Evolutionary conservation across 805 yeast species (phyloP).

Genomic region (Wickerhamiella hasegawae): DNA sequence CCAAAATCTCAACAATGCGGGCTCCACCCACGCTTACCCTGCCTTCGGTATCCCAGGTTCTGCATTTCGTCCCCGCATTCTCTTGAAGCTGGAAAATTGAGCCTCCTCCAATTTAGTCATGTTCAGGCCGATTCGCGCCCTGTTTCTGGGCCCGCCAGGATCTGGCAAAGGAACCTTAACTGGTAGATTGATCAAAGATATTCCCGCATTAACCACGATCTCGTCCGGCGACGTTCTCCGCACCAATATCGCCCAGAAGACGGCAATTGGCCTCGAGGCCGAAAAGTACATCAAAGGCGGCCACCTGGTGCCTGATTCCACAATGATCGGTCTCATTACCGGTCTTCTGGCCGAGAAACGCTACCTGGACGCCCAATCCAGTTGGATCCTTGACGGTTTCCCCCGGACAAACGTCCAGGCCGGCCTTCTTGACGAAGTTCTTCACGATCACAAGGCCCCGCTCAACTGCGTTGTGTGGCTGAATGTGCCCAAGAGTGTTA

Average conservation of each 20-base stretch:
- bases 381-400: slow-evolving; percentile 83
- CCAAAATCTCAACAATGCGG: no score
- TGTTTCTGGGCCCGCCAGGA: slow-evolving; percentile 87
- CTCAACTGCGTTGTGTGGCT: slow-evolving; percentile 73
- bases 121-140: slow-evolving; percentile 19
- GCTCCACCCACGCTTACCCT: no score
- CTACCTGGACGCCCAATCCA: slow-evolving; percentile 30
- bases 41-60: no score
- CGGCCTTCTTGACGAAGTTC: slow-evolving; percentile 31
- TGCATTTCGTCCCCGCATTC: no score
- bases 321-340: slow-evolving; percentile 45
- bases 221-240: slow-evolving; percentile 80
- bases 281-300: slow-evolving; percentile 44
- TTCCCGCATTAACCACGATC: slow-evolving; percentile 39
- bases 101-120: no score
- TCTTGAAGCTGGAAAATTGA: no score
- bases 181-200: slow-evolving; percentile 37
- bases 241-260: slow-evolving; percentile 37
- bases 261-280: slow-evolving; percentile 35
- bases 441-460: slow-evolving; percentile 22
- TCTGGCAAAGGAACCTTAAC: slow-evolving; percentile 91
- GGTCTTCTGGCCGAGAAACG: slow-evolving; percentile 28
- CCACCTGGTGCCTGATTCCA: slow-evolving; percentile 51
- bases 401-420: slow-evolving; percentile 78
- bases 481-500: slow-evolving; percentile 73